Evolutionary conservation across 2,329 filamentous ascomycete species (phyloP), one percentile per base, ranked within the genome.

Genomic region (Trichoderma semiorbis): DNA sequence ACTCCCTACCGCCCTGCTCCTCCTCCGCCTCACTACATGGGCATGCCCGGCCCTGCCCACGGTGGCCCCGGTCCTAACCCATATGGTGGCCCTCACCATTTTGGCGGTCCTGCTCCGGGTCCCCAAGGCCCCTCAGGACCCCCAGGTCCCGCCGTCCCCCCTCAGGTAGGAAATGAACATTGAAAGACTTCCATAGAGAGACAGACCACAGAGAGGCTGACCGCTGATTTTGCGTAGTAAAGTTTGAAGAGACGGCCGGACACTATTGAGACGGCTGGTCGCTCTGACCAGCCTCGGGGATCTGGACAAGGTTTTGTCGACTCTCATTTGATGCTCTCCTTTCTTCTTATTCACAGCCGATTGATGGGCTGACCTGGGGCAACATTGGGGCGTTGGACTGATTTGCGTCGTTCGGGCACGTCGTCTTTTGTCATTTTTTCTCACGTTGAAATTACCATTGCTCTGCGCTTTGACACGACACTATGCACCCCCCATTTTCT

Each of bases 1-100:
- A 98, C 96, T 76, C 96, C 96, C 72, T 98, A 99, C 85, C 93
- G 96, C 75, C 96, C 96, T 74, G 96, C 96, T 65, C 96, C 96
- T 70, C 86, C 86, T 61, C 86, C 86, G 55, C 86, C 86, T 72
- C 86, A 88, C 79, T 88, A 87, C 81, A 85, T 86, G 80, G 82
- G 83, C 72, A 84, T 85, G 81, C 83, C 83, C 69, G 80, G 80
- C 72, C 83, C 84, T 72, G 82, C 79, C 64, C 82, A 83, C 75
- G 66, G 47, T 12, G 47, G 83, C 65, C 81, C 81, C 75, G 80
- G 80, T 71, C 81, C 81, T 63, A 81, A 79, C 34, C 82, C 83
- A 24, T 84, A 85, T 75, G 72, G 83, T 77, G 71, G 83, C 76
- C 78, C 80, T 65, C 80, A 81, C 73, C 76, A 77, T 70, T 77